phyloP scores from a whole-genome alignment of 2,329 filamentous ascomycete genomes.

The Proliferodiscus dingleyae region DNA sequence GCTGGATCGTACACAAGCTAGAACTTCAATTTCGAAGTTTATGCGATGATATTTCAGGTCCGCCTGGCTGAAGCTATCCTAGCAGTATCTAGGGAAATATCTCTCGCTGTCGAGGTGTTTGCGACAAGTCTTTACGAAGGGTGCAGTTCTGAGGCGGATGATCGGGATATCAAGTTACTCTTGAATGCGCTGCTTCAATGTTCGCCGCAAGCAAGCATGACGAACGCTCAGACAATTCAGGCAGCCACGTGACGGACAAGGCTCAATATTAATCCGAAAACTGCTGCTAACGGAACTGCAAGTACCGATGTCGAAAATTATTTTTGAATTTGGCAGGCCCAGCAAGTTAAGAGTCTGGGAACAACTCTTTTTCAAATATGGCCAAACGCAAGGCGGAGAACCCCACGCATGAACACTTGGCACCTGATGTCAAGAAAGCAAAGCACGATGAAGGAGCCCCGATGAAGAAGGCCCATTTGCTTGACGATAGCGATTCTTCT shows the following conservation, averaged over 20 bases:
- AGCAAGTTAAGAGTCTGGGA: not conserved
- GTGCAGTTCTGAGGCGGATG: not conserved
- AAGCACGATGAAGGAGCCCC: slow-evolving; percentile 20
- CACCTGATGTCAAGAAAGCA: slow-evolving; percentile 24
- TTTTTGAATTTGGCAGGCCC: not conserved
- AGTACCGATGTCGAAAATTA: slow-evolving; percentile 3
- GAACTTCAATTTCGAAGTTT: slow-evolving; percentile 2
- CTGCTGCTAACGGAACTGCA: too few relatives aligned
- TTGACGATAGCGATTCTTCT: slow-evolving; percentile 45
- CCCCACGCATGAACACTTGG: slow-evolving; percentile 13
- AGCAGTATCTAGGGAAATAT: not conserved
- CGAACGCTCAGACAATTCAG: too few relatives aligned
- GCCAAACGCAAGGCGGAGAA: slow-evolving; percentile 31
- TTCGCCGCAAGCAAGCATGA: too few relatives aligned
- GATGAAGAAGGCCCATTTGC: slow-evolving; percentile 25
- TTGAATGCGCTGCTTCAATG: too few relatives aligned
- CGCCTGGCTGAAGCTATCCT: not conserved
- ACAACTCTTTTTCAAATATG: slow-evolving; percentile 25
- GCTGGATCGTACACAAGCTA: slow-evolving; percentile 5
- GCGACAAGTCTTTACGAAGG: not conserved
- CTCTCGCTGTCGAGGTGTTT: not conserved
- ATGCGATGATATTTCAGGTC: slow-evolving; percentile 4
- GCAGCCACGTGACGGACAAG: too few relatives aligned
- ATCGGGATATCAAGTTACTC: slow-evolving; percentile 7
- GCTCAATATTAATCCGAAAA: too few relatives aligned